Evolutionary conservation across 495 filamentous ascomycete genomes (phyloP), one percentile per base, ranked within the genome.

Genomic region (Neurospora sp.): DNA sequence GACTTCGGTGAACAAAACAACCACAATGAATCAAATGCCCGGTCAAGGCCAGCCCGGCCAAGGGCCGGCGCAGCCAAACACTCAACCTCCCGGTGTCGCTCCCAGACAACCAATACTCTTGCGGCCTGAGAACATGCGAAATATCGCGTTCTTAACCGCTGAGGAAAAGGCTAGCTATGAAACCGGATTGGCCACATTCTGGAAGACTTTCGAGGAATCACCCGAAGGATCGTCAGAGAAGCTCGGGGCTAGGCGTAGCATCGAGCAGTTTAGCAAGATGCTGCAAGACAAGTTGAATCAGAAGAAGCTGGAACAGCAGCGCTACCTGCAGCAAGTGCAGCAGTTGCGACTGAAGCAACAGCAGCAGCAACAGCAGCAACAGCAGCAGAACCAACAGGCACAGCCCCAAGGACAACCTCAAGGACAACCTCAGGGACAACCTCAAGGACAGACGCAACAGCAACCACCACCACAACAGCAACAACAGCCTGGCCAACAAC

Each of bases 161-260:
- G 86, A 90, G 14, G 89, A 92, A 71, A 92, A 90, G 76, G 72
- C 76, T 10, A 90, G 92, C 77, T 93, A 93, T 73, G 86, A 91
- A 70, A 80, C 85, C 66, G 86, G 91, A 4, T 85, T 95, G 14
- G 85, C 86, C 20, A 79, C 76, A 16, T 80, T 94, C 11, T 93
- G 90, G 86, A 80, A 84, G 16, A 77, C 84, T 11, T 86, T 94
- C 44, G 90, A 91, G 54, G 86, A 77, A 18, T 85, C 87, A n/a
- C 82, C 87, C 9, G 80, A 84, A 7, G 85, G 88, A 18, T 87
- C 84, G 4, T 72, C 81, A 2, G 88, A 91, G 71, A 89, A 92
- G 69, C 83, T 85, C 71, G 79, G 82, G 1, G 92, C 93, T 1
- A 89, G 91, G 77, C 81, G 82, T 14, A 92, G 90, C 78, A 85